phyloP scores from a whole-genome alignment of 306 rosid genomes.

The Castanea sativa region DNA sequence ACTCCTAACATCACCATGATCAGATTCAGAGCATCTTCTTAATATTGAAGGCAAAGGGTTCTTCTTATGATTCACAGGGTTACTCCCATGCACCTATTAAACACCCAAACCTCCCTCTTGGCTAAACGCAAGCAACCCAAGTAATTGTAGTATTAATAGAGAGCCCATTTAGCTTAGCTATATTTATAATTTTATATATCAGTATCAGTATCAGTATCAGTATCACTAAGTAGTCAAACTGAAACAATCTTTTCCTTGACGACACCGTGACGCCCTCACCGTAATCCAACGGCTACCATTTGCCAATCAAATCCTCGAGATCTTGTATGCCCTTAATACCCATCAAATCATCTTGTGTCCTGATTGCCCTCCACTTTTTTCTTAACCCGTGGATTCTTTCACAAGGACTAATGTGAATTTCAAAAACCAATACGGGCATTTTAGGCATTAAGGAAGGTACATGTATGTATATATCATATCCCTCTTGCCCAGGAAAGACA shows the following conservation, averaged over 20 bases:
- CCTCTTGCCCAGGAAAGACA: slow-evolving; percentile 12
- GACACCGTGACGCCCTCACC: slow-evolving; percentile 46
- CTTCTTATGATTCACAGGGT: slow-evolving; percentile 31
- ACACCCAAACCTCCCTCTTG: not conserved
- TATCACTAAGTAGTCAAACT: slow-evolving; percentile 46
- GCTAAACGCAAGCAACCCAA: not conserved
- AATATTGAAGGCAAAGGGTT: slow-evolving; percentile 2
- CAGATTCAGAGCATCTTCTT: not conserved
- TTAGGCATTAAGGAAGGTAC: not conserved
- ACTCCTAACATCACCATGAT: not conserved
- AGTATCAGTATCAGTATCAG: no score
- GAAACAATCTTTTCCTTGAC: slow-evolving; percentile 62
- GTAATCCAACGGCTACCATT: slow-evolving; percentile 32
- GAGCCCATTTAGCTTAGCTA: not conserved
- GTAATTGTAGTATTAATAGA: not conserved
- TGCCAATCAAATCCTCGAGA: slow-evolving; percentile 17
- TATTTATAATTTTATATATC: no score
- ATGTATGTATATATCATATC: not conserved
- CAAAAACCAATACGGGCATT: not conserved
- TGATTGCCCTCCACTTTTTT: slow-evolving; percentile 12
- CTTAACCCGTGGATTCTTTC: not conserved
- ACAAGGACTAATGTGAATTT: not conserved
- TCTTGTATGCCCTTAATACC: slow-evolving; percentile 3
- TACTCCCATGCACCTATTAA: slow-evolving; percentile 9
- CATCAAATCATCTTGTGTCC: slow-evolving; percentile 18